Evolutionary conservation across 192 early-diverging fungal species (phyloP).

Genomic region (Coemansia guatemalensis): DNA sequence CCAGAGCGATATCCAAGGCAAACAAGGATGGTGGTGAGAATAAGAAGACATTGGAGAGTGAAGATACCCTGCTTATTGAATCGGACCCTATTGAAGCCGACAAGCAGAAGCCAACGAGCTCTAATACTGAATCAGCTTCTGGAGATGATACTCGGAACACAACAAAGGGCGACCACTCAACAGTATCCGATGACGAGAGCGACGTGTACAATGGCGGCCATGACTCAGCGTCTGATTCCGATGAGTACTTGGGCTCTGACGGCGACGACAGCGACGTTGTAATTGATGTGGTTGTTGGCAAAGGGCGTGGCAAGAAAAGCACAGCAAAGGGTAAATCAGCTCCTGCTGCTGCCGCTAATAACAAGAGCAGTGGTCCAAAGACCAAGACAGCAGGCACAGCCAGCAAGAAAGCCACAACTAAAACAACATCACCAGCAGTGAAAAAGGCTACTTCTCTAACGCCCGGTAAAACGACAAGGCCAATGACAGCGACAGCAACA

Average conservation of each 20-base stretch:
- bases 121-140: background rate
- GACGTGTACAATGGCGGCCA: conserved; percentile 14
- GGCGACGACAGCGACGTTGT: conserved; percentile 1
- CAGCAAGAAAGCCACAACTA: background rate
- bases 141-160: background rate
- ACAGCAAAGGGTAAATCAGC: no score
- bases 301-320: background rate
- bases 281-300: conserved; percentile 12
- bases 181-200: background rate
- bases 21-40: background rate
- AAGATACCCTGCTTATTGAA: conserved; percentile 7
- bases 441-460: background rate
- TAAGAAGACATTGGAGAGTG: background rate
- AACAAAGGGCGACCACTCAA: no score
- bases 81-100: background rate
- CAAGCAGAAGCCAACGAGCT: background rate
- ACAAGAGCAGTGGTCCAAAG: conserved; percentile 1
- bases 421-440: conserved; percentile 2
- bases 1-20: background rate
- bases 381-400: background rate
- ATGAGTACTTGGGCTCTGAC: conserved; percentile 17
- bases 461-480: background rate
- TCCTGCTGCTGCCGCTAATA: background rate
- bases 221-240: conserved; percentile 3
- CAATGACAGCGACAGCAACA: background rate